Conservation (phyloP, 2,329 filamentous ascomycete species). For the Fusarium setosum region DNA sequence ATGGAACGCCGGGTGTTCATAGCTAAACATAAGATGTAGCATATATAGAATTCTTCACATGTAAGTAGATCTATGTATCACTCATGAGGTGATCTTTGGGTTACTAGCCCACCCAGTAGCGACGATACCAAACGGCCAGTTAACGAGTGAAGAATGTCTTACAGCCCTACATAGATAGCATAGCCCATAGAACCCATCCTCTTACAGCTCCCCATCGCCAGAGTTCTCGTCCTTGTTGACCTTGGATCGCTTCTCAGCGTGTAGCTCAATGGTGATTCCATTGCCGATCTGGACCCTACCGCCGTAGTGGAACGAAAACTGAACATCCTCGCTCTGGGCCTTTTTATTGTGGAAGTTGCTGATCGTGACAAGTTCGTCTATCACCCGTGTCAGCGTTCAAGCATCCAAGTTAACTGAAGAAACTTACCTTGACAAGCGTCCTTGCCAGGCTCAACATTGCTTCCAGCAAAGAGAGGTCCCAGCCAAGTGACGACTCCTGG, state of each 20-base stretch:
- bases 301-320: background rate
- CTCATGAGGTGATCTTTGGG: too few species aligned
- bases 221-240: background rate
- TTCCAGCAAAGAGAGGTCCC: constrained; percentile 24
- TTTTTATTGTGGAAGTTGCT: constrained; percentile 6
- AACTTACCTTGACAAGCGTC: constrained; percentile 19
- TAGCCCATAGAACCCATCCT: too few species aligned
- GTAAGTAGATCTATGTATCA: too few species aligned
- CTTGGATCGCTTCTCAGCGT: constrained; percentile 5
- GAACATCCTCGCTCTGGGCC: background rate
- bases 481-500: constrained; percentile 29
- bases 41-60: too few species aligned
- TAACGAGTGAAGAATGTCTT: too few species aligned
- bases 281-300: constrained; percentile 8
- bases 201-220: background rate
- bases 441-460: constrained; percentile 8
- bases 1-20: too few species aligned
- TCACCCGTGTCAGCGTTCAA: background rate
- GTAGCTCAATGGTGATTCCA: constrained; percentile 1
- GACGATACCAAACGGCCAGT: too few species aligned
- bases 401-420: rapidly evolving
- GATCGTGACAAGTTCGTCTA: constrained; percentile 20
- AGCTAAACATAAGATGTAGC: too few species aligned
- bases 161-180: too few species aligned
- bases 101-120: too few species aligned